Percentiles rank a stretch among this genome's conserved stretches.
Conservation (phyloP, 495 filamentous ascomycete genomes). For the Xanthoparmelia taractica region DNA sequence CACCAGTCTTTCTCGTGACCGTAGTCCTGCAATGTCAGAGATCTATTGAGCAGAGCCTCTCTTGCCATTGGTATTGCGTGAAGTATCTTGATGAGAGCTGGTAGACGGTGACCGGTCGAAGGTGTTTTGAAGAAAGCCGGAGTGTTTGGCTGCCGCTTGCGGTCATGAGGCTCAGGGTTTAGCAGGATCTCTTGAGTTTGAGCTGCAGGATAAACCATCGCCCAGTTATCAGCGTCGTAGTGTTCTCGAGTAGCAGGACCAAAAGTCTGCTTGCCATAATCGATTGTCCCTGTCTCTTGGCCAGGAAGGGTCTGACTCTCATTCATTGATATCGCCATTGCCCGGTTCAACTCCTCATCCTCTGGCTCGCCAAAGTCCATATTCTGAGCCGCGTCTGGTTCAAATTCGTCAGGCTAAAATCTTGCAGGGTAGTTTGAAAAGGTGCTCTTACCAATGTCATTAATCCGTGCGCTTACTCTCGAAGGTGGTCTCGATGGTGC, state of each 20-base stretch:
- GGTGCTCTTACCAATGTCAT: not conserved
- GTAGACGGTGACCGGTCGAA: constrained; percentile 50
- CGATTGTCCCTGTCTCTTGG: constrained; percentile 54
- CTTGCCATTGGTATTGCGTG: constrained; percentile 75
- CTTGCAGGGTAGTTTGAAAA: constrained; percentile 13
- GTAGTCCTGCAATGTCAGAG: constrained; percentile 50
- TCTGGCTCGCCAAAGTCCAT: constrained; percentile 42
- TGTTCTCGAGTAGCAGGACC: constrained; percentile 62
- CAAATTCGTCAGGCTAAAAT: constrained; percentile 36
- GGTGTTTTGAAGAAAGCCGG: constrained; percentile 70
- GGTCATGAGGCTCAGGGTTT: constrained; percentile 52
- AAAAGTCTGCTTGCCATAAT: constrained; percentile 46
- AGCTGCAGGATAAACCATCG: constrained; percentile 55
- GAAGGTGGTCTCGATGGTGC: constrained; percentile 63
- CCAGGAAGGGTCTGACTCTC: constrained; percentile 38
- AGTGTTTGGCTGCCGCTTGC: constrained; percentile 49
- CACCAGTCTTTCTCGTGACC: constrained; percentile 74
- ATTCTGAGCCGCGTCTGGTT: constrained; percentile 38
- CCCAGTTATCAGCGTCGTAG: constrained; percentile 70
- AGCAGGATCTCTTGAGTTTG: constrained; percentile 51
- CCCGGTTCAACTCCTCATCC: constrained; percentile 51
- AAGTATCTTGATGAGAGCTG: constrained; percentile 67
- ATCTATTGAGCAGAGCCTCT: constrained; percentile 58
- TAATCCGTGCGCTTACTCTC: constrained; percentile 42
- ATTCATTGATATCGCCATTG: constrained; percentile 47